phyloP scores from a whole-genome alignment of 495 filamentous ascomycete species.

The Filosporella fistucella region DNA sequence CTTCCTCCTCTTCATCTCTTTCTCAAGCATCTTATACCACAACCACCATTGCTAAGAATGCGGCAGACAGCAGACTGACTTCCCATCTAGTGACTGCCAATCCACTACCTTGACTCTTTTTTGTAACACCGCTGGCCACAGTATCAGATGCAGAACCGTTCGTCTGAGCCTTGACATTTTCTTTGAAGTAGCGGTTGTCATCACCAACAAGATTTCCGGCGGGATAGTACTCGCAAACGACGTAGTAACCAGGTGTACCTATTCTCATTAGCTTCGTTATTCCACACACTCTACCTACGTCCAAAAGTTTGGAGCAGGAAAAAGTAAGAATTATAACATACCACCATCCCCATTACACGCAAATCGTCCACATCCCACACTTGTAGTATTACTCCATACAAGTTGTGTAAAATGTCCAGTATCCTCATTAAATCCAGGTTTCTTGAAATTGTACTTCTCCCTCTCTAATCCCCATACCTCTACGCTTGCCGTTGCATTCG shows the following conservation, averaged over 20 bases:
- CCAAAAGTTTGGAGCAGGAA: not conserved
- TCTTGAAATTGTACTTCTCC: constrained; percentile 50
- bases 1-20: too few species aligned
- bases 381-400: constrained; percentile 68
- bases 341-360: constrained; percentile 45
- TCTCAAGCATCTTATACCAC: too few species aligned
- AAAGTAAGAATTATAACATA: not conserved
- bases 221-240: constrained; percentile 80
- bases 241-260: constrained; percentile 58
- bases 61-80: too few species aligned
- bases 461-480: constrained; percentile 66
- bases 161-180: constrained; percentile 33
- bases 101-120: too few species aligned
- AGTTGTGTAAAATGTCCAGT: constrained; percentile 88
- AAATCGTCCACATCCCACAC: constrained; percentile 63
- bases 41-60: too few species aligned
- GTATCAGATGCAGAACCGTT: constrained; percentile 21
- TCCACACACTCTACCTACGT: constrained; percentile 9
- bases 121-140: constrained; percentile 19
- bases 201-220: constrained; percentile 66
- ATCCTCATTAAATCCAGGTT: constrained; percentile 49
- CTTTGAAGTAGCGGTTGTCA: constrained; percentile 36
- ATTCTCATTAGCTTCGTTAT: not conserved
- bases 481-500: constrained; percentile 53
- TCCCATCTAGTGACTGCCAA: too few species aligned